phyloP scores from a whole-genome alignment of 495 filamentous ascomycete genomes.

The Aspergillus asperescens region DNA sequence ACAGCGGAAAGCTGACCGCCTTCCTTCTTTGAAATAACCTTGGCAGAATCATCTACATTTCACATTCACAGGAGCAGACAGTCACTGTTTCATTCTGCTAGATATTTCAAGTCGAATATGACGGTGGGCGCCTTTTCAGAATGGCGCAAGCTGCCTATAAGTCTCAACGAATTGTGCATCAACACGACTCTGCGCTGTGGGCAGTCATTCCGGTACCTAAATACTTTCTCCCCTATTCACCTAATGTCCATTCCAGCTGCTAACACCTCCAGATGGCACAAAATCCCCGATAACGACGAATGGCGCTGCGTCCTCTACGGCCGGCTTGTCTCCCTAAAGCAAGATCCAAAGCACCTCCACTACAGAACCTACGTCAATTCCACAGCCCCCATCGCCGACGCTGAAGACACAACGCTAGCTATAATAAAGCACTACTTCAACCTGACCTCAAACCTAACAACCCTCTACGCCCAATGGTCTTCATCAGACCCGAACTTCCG shows the following conservation, averaged over 20 bases:
- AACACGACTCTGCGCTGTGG: slow-evolving; percentile 88
- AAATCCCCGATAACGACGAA: slow-evolving; percentile 63
- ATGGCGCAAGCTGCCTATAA: slow-evolving; percentile 79
- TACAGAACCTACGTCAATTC: slow-evolving; percentile 64
- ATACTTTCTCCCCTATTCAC: neutral
- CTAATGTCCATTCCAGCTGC: neutral
- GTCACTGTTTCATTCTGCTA: neutral
- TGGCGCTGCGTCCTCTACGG: slow-evolving; percentile 90
- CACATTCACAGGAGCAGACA: neutral
- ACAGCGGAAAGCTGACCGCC: slow-evolving; percentile 26
- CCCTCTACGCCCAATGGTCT: slow-evolving; percentile 85
- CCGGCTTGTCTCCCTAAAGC: slow-evolving; percentile 75
- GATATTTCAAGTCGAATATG: slow-evolving; percentile 17
- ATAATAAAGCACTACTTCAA: slow-evolving; percentile 79
- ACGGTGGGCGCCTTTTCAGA: slow-evolving; percentile 44
- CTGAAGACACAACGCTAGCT: slow-evolving; percentile 38
- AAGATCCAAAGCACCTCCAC: slow-evolving; percentile 73
- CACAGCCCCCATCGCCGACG: slow-evolving; percentile 14
- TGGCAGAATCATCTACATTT: slow-evolving; percentile 24
- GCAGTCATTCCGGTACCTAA: slow-evolving; percentile 70
- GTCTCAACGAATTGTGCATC: slow-evolving; percentile 76
- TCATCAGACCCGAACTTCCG: slow-evolving; percentile 81
- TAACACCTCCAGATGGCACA: slow-evolving; percentile 61
- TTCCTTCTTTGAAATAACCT: neutral
- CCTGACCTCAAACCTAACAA: slow-evolving; percentile 62